A percentile compares a stretch with the other conserved stretches of the same genome.
Conservation (phyloP, 331 rosid species). For the Malus hybrid region DNA sequence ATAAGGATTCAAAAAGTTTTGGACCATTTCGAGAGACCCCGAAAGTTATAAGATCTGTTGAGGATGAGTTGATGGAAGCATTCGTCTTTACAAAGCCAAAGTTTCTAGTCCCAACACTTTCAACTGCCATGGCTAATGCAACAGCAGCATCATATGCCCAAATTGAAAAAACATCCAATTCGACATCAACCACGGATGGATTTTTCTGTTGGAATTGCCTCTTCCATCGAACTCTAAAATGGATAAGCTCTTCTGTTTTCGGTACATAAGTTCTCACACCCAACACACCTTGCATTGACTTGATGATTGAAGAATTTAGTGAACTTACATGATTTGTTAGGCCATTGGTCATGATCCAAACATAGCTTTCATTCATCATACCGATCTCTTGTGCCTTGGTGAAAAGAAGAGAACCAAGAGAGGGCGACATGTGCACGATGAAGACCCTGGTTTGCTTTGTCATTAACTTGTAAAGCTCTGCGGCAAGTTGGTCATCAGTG, state of each 20-base stretch:
- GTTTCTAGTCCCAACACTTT: not conserved
- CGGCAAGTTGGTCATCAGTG: conserved; percentile 22
- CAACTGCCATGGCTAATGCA: conserved; percentile 35
- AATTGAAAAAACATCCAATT: conserved; percentile 14
- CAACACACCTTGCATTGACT: conserved; percentile 28
- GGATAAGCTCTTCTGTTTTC: not conserved
- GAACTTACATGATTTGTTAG: conserved; percentile 12
- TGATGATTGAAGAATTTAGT: not conserved
- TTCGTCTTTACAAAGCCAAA: not conserved
- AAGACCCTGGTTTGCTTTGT: conserved; percentile 48
- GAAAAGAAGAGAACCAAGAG: conserved; percentile 28
- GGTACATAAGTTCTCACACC: conserved; percentile 30
- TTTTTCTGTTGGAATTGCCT: conserved; percentile 11
- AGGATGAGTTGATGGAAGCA: not conserved
- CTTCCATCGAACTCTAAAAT: conserved; percentile 30
- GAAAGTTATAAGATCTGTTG: not conserved
- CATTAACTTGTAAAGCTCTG: conserved; percentile 42
- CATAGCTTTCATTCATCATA: conserved; percentile 46
- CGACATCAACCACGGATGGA: not conserved
- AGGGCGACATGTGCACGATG: conserved; percentile 34
- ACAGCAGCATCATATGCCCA: conserved; percentile 37
- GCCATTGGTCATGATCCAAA: conserved; percentile 46
- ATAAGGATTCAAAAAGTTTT: not conserved
- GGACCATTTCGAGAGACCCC: conserved; percentile 15
- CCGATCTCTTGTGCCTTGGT: conserved; percentile 34